Percentiles rank a stretch among this genome's conserved stretches.
phyloP scores from a whole-genome alignment of 2,329 filamentous ascomycete species.

The Trichophyton equinum region DNA sequence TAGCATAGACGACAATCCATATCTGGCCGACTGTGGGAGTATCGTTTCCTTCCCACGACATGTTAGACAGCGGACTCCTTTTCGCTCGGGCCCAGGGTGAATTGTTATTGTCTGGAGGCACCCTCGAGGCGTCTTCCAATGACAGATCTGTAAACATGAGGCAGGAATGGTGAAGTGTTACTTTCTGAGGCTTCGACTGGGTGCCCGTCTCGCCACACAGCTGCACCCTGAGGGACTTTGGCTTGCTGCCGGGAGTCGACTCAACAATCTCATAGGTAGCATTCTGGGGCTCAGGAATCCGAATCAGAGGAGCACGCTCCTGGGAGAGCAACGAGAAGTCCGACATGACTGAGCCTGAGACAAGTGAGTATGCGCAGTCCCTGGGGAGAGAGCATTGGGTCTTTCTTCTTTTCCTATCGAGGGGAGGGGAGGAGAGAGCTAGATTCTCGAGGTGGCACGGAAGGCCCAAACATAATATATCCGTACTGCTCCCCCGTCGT shows the following conservation, averaged over 20 bases:
- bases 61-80: constrained; percentile 20
- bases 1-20: constrained; percentile 30
- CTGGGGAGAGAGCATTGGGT: too few species aligned
- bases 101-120: constrained; percentile 23
- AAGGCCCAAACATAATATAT: neutral
- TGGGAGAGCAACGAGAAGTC: neutral
- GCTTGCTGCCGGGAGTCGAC: constrained; percentile 4
- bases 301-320: constrained; percentile 11
- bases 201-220: constrained; percentile 12
- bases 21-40: constrained; percentile 26
- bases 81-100: constrained; percentile 28
- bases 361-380: neutral
- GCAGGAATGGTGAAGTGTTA: constrained; percentile 15
- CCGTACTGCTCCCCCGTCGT: neutral
- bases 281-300: constrained; percentile 17
- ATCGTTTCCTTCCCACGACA: constrained; percentile 23
- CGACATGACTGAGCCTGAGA: constrained; percentile 3
- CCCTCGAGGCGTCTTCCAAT: constrained; percentile 14
- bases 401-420: neutral
- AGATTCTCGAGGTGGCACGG: neutral
- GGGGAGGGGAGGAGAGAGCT: neutral
- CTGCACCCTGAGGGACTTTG: constrained; percentile 13
- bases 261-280: constrained; percentile 15
- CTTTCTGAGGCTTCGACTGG: constrained; percentile 8
- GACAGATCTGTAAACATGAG: constrained; percentile 22